Evolutionary conservation across 352 stramenopile genomes (phyloP).

Genomic region (Globisporangium middletonii): DNA sequence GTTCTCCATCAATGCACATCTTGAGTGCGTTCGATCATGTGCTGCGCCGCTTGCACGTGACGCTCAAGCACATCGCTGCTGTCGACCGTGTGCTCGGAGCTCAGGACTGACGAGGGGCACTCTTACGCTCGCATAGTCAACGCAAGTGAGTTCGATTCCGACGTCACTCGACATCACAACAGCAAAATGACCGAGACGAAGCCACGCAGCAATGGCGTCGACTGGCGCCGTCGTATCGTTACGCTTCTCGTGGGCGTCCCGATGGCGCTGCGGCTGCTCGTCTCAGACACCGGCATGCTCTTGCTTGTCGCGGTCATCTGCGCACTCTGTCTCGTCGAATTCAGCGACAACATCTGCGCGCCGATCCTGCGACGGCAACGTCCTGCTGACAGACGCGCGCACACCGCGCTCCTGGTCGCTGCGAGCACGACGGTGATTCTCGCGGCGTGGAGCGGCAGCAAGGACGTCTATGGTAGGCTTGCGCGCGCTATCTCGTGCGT

Average conservation of each 20-base stretch:
- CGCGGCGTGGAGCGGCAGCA: conserved; percentile 29
- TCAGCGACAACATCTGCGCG: conserved; percentile 38
- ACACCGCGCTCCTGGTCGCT: conserved; percentile 22
- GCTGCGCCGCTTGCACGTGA: no score
- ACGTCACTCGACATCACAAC: no score
- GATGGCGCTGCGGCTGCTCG: conserved; percentile 45
- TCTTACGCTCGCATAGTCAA: no score
- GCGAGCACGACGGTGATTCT: conserved; percentile 23
- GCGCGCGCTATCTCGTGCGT: no score
- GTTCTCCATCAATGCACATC: no score
- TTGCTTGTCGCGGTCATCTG: conserved; percentile 43
- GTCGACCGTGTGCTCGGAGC: no score
- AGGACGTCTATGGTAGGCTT: conserved; percentile 23
- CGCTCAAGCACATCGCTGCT: no score
- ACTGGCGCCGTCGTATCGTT: conserved; percentile 48
- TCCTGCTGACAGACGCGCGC: background rate
- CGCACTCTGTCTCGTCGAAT: conserved; percentile 52
- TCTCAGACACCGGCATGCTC: conserved; percentile 41
- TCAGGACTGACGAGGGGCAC: no score
- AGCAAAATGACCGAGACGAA: no score
- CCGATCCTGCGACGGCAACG: conserved; percentile 21
- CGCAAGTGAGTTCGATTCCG: no score
- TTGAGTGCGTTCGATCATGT: no score
- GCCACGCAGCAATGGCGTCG: conserved; percentile 19
- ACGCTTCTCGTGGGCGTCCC: conserved; percentile 59